Evolutionary conservation across 2,329 filamentous ascomycete genomes (phyloP), one percentile per base, ranked within the genome.

Genomic region (Trichoderma lentiforme): DNA sequence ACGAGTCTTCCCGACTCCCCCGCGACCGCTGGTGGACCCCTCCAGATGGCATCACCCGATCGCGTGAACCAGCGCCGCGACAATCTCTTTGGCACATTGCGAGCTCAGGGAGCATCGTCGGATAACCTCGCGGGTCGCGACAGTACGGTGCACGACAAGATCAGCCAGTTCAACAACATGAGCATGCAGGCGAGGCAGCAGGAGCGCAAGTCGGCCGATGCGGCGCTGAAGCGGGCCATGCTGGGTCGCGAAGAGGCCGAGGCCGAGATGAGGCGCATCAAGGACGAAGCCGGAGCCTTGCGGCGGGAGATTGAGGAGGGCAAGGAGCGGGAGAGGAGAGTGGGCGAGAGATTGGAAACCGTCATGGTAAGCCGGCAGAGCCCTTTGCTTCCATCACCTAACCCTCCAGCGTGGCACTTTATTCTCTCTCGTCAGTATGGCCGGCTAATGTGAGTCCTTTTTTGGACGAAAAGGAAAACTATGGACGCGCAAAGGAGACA

Each of bases 101-200:
- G 78, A 74, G 78, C 73, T 77, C 83, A 82, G 71, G 61, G 61
- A 18, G 36, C 62, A 15, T 21, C 62, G n/a, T n/a, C 30, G 21
- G 57, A 60, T 9, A 18, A 18, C 57, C 57, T 60, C 18, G 18
- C 57, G 11, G 21, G 47, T 71, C 85, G 88, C 74, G 88, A 89
- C 73, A 89, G 87, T 76, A 88, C 88, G 26, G 89, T 92, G 6
- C 85, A 90, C 76, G 88, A 91, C 73, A 89, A 90, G 77, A 91
- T 93, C 74, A 90, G 88, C 77, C 91, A 92, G 80, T 93, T 93
- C 81, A 92, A 93, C 82, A 88, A 87, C 71, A 84, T 93, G 58
- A 87, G 90, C 71, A 82, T 85, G 75, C 84, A 87, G 80, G 86
- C 87, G 39, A 90, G 89, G 76, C 86, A 89, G 62, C 82, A 90